Evolutionary conservation across 1,284 basidiomycete species (phyloP).

Genomic region (Ceratobasidium sp.): DNA sequence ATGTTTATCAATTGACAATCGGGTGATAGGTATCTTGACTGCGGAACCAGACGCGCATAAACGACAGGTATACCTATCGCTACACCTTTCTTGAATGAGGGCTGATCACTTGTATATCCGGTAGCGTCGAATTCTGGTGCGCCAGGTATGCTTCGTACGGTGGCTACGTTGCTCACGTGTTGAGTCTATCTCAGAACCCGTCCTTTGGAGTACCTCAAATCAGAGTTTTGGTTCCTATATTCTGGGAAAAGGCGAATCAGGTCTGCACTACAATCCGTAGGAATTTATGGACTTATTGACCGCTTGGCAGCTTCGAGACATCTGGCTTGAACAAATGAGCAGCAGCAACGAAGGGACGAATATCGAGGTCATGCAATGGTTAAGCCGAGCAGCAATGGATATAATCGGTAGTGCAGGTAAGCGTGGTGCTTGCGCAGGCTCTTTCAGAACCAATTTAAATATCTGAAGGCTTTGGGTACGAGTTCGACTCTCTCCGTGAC

Average conservation of each 20-base stretch:
- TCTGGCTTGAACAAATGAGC: slow-evolving; percentile 30
- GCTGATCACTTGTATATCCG: too few species aligned
- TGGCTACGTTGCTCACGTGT: too few species aligned
- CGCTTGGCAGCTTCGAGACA: slow-evolving; percentile 45
- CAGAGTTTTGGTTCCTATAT: slow-evolving; percentile 44
- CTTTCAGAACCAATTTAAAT: not conserved
- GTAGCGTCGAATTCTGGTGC: slow-evolving; percentile 48
- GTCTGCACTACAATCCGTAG: not conserved
- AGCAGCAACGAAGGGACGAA: slow-evolving; percentile 32
- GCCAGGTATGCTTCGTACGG: not conserved
- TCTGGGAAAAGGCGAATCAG: slow-evolving; percentile 45
- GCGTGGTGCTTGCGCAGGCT: too few species aligned
- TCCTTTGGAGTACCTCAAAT: slow-evolving; percentile 48
- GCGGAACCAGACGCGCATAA: slow-evolving; percentile 27
- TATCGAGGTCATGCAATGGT: slow-evolving; percentile 68
- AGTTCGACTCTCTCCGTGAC: slow-evolving; percentile 53
- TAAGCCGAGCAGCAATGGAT: slow-evolving; percentile 73
- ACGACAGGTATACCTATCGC: slow-evolving; percentile 3
- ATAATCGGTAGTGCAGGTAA: slow-evolving; percentile 75
- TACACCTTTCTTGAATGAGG: too few species aligned
- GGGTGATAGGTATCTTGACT: slow-evolving; percentile 11
- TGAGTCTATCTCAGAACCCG: slow-evolving; percentile 29
- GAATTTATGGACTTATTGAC: not conserved
- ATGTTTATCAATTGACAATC: not conserved
- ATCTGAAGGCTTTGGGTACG: not conserved